These are phyloP conservation scores for Alternaria solani DNA, from an alignment of 2,329 filamentous ascomycete genomes.

Conservation along the genomic window DNA sequence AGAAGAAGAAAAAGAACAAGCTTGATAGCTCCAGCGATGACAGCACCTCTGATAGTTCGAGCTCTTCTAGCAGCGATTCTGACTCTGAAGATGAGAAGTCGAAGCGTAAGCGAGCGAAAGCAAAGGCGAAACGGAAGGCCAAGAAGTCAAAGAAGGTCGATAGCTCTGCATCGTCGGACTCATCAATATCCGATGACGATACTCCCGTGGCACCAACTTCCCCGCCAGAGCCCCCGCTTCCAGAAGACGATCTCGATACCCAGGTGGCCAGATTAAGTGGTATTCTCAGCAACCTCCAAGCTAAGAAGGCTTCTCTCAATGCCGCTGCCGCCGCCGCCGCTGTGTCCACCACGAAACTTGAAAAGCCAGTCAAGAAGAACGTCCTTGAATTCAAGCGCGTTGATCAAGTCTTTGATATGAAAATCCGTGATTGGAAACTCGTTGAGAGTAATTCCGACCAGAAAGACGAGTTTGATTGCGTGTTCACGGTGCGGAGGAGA, in stretches of 20 bases:
- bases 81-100: conserved; percentile 26
- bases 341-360: conserved; percentile 22
- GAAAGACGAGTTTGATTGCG: conserved; percentile 76
- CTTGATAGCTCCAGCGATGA: conserved; percentile 27
- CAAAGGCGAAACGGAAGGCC: conserved; percentile 29
- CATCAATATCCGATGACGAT: conserved; percentile 22
- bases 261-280: conserved; percentile 26
- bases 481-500: conserved; percentile 79
- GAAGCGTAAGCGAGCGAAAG: conserved; percentile 27
- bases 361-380: conserved; percentile 43
- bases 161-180: conserved; percentile 14
- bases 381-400: conserved; percentile 72
- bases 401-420: conserved; percentile 66
- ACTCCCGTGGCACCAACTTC: neutral
- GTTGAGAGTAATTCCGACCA: conserved; percentile 71
- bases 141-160: conserved; percentile 22
- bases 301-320: conserved; percentile 20
- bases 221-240: conserved; percentile 8
- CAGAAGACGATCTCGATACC: conserved; percentile 17
- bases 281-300: conserved; percentile 24
- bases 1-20: conserved; percentile 37
- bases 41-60: conserved; percentile 21
- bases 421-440: conserved; percentile 66
- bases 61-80: conserved; percentile 25
- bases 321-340: conserved; percentile 18